Conservation (phyloP, 1,284 basidiomycete species). For the Singerocomus rubriflavus region DNA sequence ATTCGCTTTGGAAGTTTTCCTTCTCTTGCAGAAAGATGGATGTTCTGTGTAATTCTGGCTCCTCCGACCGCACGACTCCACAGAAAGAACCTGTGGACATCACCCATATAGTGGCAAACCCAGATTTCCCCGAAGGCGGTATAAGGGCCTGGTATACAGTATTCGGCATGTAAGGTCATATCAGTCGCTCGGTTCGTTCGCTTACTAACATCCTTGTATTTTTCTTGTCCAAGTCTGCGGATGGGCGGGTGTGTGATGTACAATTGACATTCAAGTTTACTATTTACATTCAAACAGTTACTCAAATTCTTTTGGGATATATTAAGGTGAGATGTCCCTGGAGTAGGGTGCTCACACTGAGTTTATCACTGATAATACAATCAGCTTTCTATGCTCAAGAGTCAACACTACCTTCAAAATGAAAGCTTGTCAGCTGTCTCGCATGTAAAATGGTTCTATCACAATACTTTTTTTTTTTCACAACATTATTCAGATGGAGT, state of each 20-base stretch:
- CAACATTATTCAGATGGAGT: slow-evolving; percentile 26
- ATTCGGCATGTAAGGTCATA: slow-evolving; percentile 24
- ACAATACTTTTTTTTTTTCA: background rate
- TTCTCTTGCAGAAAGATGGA: slow-evolving; percentile 5
- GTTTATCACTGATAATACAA: background rate
- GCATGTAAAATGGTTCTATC: slow-evolving; percentile 14
- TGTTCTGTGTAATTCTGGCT: background rate
- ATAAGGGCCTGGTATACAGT: slow-evolving; percentile 30
- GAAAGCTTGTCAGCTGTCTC: slow-evolving; percentile 31
- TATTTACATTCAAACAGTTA: slow-evolving; percentile 18
- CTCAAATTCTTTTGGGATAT: slow-evolving; percentile 28
- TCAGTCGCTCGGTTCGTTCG: background rate
- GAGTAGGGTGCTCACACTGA: background rate
- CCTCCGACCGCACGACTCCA: slow-evolving; percentile 37
- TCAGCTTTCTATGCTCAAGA: slow-evolving; percentile 28
- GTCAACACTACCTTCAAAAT: background rate
- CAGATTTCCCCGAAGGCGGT: slow-evolving; percentile 26
- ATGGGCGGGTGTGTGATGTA: slow-evolving; percentile 21
- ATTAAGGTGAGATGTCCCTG: slow-evolving; percentile 30
- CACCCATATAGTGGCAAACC: background rate
- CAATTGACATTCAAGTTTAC: background rate
- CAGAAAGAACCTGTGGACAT: slow-evolving; percentile 26
- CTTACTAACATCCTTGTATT: slow-evolving; percentile 12
- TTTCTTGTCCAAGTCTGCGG: slow-evolving; percentile 30
- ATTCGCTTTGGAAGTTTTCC: background rate